Percentiles rank a stretch among this genome's conserved stretches.
phyloP scores from a whole-genome alignment of 306 rosid genomes.

The Prunus kanzakura region DNA sequence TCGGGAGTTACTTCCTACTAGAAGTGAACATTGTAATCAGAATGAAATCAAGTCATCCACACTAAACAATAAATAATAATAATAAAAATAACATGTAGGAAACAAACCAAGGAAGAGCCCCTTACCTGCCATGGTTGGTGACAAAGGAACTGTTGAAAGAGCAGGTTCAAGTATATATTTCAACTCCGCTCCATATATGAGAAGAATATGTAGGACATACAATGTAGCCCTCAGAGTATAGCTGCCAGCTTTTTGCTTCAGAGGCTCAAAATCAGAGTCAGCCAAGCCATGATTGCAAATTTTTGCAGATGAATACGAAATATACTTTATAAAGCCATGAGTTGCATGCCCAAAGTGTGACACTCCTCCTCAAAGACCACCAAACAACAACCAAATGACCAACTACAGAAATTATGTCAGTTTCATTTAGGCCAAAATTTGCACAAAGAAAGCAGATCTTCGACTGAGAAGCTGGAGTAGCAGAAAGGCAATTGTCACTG shows the following conservation, averaged over 20 bases:
- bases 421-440: slow-evolving; percentile 52
- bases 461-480: slow-evolving; percentile 64
- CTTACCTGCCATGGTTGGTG: slow-evolving; percentile 85
- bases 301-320: slow-evolving; percentile 62
- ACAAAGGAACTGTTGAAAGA: slow-evolving; percentile 67
- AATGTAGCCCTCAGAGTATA: slow-evolving; percentile 82
- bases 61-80: too few relatives aligned
- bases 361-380: slow-evolving; percentile 90
- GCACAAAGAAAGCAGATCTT: slow-evolving; percentile 49
- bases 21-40: slow-evolving; percentile 27
- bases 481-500: slow-evolving; percentile 63
- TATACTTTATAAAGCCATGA: slow-evolving; percentile 74
- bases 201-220: slow-evolving; percentile 80
- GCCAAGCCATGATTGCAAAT: slow-evolving; percentile 43
- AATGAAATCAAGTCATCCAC: slow-evolving; percentile 17
- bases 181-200: slow-evolving; percentile 87
- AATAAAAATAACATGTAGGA: slow-evolving; percentile 12
- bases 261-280: slow-evolving; percentile 49
- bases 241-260: slow-evolving; percentile 71
- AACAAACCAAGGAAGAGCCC: slow-evolving; percentile 23
- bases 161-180: slow-evolving; percentile 69
- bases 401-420: slow-evolving; percentile 36
- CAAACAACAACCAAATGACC: slow-evolving; percentile 67
- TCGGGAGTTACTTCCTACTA: slow-evolving; percentile 95
- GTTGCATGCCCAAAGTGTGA: slow-evolving; percentile 88